Evolutionary conservation across 768 basidiomycete genomes (phyloP).

Genomic region (Candolleomyces eurysporus): DNA sequence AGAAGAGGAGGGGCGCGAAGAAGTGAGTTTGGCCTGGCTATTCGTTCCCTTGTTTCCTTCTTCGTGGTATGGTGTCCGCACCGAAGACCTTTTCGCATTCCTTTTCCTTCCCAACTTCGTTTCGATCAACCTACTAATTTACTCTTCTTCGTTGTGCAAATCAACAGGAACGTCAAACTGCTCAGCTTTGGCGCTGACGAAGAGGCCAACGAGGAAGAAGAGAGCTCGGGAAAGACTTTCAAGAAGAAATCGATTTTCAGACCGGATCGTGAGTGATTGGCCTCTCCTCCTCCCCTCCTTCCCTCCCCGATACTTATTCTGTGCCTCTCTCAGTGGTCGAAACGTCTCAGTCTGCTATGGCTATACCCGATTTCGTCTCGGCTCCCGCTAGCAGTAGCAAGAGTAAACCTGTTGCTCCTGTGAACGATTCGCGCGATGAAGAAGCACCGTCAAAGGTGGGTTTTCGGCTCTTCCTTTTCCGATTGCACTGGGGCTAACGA

Average conservation of each 20-base stretch:
- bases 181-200: slow-evolving; percentile 83
- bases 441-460: slow-evolving; percentile 5
- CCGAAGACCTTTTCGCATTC: slow-evolving; percentile 50
- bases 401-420: slow-evolving; percentile 10
- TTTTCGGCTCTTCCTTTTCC: background rate
- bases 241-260: slow-evolving; percentile 84
- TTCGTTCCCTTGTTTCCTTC: slow-evolving; percentile 43
- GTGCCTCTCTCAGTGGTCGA: slow-evolving; percentile 31
- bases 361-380: slow-evolving; percentile 41
- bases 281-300: background rate
- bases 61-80: slow-evolving; percentile 71
- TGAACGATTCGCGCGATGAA: background rate
- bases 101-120: slow-evolving; percentile 69
- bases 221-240: slow-evolving; percentile 47
- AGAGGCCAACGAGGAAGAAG: slow-evolving; percentile 53
- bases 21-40: slow-evolving; percentile 55
- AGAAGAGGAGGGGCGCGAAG: slow-evolving; percentile 74
- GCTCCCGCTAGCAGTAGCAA: slow-evolving; percentile 20
- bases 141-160: background rate
- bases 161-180: slow-evolving; percentile 78
- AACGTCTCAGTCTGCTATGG: slow-evolving; percentile 25
- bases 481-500: slow-evolving; percentile 15
- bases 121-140: slow-evolving; percentile 53
- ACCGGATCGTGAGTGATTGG: slow-evolving; percentile 67
- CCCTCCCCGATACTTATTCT: slow-evolving; percentile 9